Evolutionary conservation across 345 rosid genomes (phyloP), one percentile per base, ranked within the genome.

Genomic region (Rhizophora mangle): DNA sequence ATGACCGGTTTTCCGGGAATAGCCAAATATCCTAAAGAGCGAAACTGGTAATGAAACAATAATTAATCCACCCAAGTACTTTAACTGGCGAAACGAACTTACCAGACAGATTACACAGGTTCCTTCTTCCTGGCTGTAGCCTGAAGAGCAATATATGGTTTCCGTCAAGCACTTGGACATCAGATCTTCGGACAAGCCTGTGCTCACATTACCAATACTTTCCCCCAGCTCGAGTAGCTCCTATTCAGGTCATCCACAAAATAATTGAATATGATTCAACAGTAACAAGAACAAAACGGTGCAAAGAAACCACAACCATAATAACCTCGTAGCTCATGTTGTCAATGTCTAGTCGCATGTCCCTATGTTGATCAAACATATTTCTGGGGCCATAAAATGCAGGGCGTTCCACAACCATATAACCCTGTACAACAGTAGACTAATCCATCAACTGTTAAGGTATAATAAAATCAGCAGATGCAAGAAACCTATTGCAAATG

Each of bases 341-440:
- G 83, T 93, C 98, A 52, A 88, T 67, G 80, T 93, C 96, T 13
- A 93, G 85, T 79, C 96, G 91, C 97, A 93, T 81, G 67, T 91
- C 98, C 69, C 90, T 77, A 74, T 93, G 91, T 75, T 89, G 91
- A 82, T 93, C 97, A 55, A 79, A 31, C 74, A 77, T 72, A 72
- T 70, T 76, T 84, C 96, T 83, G 36, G 93, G 79, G 30, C 83
- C 88, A 73, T 88, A 76, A 16, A 78, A 74, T 19, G 69, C 66
- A 47, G 94, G 31, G 70, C 84, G 89, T 67, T 91, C 91, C 68
- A 72, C 78, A 68, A 72, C 73, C 84, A 83, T 69, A 60, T 80
- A 84, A 61, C 88, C 91, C 98, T 93, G 85, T 53, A 74, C 65
- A 72, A 24, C 55, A 78, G 43, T 36, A 49, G 72, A 20, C 32